Base-by-base conservation (phyloP, 2,329 filamentous ascomycete species). In the Ophiostoma ips region DNA sequence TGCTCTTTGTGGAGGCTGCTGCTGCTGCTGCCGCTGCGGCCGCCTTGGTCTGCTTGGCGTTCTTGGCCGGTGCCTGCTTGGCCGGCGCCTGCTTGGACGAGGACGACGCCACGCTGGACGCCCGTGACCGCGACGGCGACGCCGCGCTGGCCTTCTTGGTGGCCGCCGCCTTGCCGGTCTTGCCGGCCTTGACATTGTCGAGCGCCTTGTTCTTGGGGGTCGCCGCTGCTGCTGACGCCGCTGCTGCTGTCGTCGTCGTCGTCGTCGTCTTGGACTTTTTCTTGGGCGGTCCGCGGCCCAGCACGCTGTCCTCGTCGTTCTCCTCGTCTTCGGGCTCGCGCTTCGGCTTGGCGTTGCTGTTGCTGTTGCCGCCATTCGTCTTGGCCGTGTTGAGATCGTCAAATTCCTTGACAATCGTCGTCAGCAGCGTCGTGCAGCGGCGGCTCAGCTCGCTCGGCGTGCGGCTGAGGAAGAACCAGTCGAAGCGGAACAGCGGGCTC, bases 391-490 rank as follows among this genome's bases (percentile, higher is more conserved):
- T 72, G 35, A 70, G 65, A 50, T 84, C 81, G 62, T 95, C 90
- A 65, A 95, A 95, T 67, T 98, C 92, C 66, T 92, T 84, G 48
- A 92, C 85, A 45, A 98, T 87, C 0, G 92, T 94, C 34, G 90
- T 94, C 55, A 98, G 79, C 48, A 98, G 75, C 1, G 94, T 98
- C 31, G 86, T 94, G 69, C 92, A 96, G 48, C 94, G 80, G 59
- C 92, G 82, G 54, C 87, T 84, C 58, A 98, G 84, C 67, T 98
- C 92, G 46, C 89, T 82, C 0, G 92, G 87, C 4, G 90, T 98
- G 43, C 92, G 80, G 64, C 87, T 94, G 37, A 98, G 75, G 73
- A 98, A 95, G 71, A 98, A 98, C 94, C 94, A 98, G 64, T 98
- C 92, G 60, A 98, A 98, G 36, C 92, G 81, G 76, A 98, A 98